Conservation (phyloP, 2,329 filamentous ascomycete species). For the Aspergillus thermomutatus region DNA sequence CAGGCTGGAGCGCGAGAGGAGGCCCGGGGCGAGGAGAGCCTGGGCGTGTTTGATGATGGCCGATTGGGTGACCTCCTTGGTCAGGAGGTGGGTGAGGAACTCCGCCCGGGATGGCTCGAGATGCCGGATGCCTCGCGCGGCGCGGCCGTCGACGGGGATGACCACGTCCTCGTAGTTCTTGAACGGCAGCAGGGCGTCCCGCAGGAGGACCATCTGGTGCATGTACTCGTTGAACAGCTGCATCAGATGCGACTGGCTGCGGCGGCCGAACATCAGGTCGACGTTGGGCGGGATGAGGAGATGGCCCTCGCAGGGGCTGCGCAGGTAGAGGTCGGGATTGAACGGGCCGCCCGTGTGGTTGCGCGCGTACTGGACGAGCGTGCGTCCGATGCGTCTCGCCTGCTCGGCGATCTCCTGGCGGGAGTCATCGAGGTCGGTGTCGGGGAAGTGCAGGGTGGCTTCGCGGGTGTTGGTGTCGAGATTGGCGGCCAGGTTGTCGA, state of each 20-base stretch:
- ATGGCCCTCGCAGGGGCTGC: conserved; percentile 19
- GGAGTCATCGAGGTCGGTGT: conserved; percentile 5
- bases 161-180: conserved; percentile 18
- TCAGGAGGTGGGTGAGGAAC: conserved; percentile 15
- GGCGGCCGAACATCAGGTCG: conserved; percentile 17
- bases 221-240: conserved; percentile 24
- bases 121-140: conserved; percentile 12
- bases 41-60: conserved; percentile 8
- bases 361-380: conserved; percentile 15
- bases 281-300: conserved; percentile 18
- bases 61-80: conserved; percentile 13
- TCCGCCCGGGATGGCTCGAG: conserved; percentile 9
- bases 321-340: conserved; percentile 11
- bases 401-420: conserved; percentile 15
- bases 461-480: conserved; percentile 17
- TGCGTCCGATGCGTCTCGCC: conserved; percentile 12
- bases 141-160: conserved; percentile 12
- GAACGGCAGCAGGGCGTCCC: conserved; percentile 19
- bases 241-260: conserved; percentile 19
- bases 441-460: conserved; percentile 11
- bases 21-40: conserved; percentile 10
- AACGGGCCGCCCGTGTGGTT: neutral
- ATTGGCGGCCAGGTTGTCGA: conserved; percentile 10
- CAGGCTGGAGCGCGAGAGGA: neutral
- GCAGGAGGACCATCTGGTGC: conserved; percentile 22